phyloP scores from a whole-genome alignment of 2,329 filamentous ascomycete species.

The Mollisia scopiformis region DNA sequence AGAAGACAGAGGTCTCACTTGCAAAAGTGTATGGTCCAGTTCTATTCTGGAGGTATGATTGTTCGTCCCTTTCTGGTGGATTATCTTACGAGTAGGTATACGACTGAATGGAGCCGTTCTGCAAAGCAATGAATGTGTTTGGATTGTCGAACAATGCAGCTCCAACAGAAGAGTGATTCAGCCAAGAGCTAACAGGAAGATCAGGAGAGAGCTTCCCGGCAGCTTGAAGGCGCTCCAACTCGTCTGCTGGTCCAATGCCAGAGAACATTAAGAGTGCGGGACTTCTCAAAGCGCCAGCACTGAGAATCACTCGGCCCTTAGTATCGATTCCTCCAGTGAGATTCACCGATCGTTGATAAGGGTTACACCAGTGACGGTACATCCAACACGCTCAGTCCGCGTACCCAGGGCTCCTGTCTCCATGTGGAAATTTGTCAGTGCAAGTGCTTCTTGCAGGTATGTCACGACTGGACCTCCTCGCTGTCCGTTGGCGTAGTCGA shows the following conservation, averaged over 20 bases:
- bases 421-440: constrained; percentile 46
- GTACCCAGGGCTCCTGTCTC: constrained; percentile 46
- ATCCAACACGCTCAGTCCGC: constrained; percentile 45
- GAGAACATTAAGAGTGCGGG: constrained; percentile 55
- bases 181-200: constrained; percentile 43
- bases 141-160: constrained; percentile 57
- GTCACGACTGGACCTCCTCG: constrained; percentile 52
- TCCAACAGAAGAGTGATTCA: constrained; percentile 53
- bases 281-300: constrained; percentile 52
- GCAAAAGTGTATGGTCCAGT: constrained; percentile 57
- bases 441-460: constrained; percentile 51
- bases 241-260: constrained; percentile 47
- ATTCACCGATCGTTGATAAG: constrained; percentile 39
- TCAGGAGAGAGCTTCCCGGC: constrained; percentile 40
- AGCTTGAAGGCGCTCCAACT: constrained; percentile 35
- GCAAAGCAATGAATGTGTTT: constrained; percentile 53
- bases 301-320: constrained; percentile 45
- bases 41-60: constrained; percentile 50
- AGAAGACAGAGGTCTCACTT: constrained; percentile 56
- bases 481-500: constrained; percentile 51
- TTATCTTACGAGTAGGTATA: constrained; percentile 50
- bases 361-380: constrained; percentile 43
- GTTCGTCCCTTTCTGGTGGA: constrained; percentile 44
- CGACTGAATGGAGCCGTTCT: constrained; percentile 46
- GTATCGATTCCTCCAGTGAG: constrained; percentile 5